Evolutionary conservation across 2,329 filamentous ascomycete genomes (phyloP).

Genomic region (Gaeumannomyces tritici): DNA sequence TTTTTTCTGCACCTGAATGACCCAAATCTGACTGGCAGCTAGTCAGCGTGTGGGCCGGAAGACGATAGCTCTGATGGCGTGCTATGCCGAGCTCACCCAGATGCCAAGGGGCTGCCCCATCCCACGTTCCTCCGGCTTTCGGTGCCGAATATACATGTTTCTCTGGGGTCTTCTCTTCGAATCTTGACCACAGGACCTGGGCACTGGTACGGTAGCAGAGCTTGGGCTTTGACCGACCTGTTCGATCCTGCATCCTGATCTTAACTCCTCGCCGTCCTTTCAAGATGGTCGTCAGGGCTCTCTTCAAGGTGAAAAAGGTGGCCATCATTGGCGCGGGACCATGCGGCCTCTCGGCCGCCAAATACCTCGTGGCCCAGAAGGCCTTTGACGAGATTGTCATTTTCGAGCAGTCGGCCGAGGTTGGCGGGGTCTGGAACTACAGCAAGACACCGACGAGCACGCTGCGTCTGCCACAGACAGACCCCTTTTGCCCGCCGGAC

Average conservation of each 20-base stretch:
- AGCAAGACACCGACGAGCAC: slow-evolving; percentile 37
- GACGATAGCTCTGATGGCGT: background rate
- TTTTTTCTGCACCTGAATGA: no score
- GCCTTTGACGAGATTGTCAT: slow-evolving; percentile 61
- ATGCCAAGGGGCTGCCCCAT: background rate
- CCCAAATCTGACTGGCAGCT: no score
- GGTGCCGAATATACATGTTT: no score
- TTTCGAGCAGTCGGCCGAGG: slow-evolving; percentile 69
- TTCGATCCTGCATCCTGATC: background rate
- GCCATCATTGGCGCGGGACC: slow-evolving; percentile 80
- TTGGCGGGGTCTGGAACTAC: slow-evolving; percentile 86
- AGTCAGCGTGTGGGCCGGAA: no score
- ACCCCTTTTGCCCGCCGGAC: slow-evolving; percentile 52
- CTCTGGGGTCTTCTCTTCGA: no score
- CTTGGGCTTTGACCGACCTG: background rate
- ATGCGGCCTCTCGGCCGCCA: slow-evolving; percentile 67
- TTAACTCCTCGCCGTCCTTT: background rate
- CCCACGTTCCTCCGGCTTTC: background rate
- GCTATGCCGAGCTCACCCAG: no score
- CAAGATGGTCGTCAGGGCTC: slow-evolving; percentile 3
- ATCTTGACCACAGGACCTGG: background rate
- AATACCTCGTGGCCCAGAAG: slow-evolving; percentile 65
- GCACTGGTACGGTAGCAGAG: background rate
- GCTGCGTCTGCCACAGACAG: slow-evolving; percentile 58
- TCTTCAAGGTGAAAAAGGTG: slow-evolving; percentile 48